A percentile compares a stretch with the other conserved stretches of the same genome.
Conservation (phyloP, 1,284 basidiomycete species). For the Fomitopsis betulina region DNA sequence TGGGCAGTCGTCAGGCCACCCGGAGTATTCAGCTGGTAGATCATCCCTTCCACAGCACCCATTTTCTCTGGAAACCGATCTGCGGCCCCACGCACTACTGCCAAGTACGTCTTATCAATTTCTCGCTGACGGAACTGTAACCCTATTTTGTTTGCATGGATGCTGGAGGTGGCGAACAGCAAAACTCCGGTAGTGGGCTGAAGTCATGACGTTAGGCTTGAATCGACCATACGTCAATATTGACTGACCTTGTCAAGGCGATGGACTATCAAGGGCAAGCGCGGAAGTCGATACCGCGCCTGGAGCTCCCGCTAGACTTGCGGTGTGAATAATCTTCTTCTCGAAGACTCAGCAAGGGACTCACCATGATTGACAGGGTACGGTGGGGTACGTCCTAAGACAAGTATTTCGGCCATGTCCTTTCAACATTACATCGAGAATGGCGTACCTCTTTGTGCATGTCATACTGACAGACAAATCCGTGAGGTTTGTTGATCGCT, state of each 20-base stretch:
- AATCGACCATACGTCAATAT: not conserved
- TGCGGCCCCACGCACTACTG: not conserved
- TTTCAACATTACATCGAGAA: not conserved
- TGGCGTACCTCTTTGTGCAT: constrained; percentile 4
- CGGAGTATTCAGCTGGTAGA: not conserved
- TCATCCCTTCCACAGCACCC: not conserved
- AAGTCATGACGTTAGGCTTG: not conserved
- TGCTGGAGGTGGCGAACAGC: not conserved
- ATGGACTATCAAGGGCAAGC: constrained; percentile 50
- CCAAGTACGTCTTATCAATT: not conserved
- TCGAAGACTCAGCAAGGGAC: not conserved
- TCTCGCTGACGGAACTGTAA: too few relatives aligned
- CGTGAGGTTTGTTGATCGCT: constrained; percentile 59
- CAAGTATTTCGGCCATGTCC: not conserved
- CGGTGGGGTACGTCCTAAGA: not conserved
- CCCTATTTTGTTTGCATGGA: too few relatives aligned
- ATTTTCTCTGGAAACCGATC: not conserved
- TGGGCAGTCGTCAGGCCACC: not conserved
- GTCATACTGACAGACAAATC: constrained; percentile 49
- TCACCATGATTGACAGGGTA: not conserved
- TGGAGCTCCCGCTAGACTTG: constrained; percentile 32
- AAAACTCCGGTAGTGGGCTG: not conserved
- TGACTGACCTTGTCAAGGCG: constrained; percentile 59
- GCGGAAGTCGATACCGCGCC: constrained; percentile 28
- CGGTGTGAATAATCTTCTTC: not conserved